phyloP scores from a whole-genome alignment of 2,329 filamentous ascomycete species.

The Apiospora saccharicola region DNA sequence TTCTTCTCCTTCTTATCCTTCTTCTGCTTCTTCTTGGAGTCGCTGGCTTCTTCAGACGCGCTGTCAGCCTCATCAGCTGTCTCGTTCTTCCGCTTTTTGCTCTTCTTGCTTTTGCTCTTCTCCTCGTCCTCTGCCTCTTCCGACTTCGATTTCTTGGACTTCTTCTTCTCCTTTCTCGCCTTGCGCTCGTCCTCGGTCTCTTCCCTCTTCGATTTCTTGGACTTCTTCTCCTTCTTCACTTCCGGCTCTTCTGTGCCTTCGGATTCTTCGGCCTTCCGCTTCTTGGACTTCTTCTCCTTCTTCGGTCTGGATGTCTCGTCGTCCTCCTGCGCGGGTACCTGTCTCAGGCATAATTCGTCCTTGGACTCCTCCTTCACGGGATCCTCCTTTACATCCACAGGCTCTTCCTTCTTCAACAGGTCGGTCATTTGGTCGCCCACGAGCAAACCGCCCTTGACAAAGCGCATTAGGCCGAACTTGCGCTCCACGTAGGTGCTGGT shows the following conservation, averaged over 20 bases:
- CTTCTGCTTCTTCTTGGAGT: slow-evolving; percentile 53
- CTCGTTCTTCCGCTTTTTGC: slow-evolving; percentile 41
- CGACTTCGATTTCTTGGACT: slow-evolving; percentile 36
- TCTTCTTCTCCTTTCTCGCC: slow-evolving; percentile 38
- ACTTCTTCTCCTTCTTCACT: slow-evolving; percentile 38
- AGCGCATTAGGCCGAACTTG: slow-evolving; percentile 82
- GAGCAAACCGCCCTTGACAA: slow-evolving; percentile 83
- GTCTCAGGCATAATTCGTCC: slow-evolving; percentile 31
- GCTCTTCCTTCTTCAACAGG: slow-evolving; percentile 44
- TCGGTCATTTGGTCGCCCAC: slow-evolving; percentile 65
- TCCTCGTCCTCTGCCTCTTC: slow-evolving; percentile 41
- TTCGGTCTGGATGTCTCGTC: slow-evolving; percentile 25
- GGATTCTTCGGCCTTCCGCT: slow-evolving; percentile 47
- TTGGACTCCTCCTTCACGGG: slow-evolving; percentile 41
- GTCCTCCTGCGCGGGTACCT: background rate
- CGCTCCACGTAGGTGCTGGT: slow-evolving; percentile 76
- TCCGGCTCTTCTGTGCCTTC: slow-evolving; percentile 46
- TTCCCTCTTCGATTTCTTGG: slow-evolving; percentile 37
- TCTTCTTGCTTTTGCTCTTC: slow-evolving; percentile 43
- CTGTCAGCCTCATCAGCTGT: slow-evolving; percentile 43
- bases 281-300: slow-evolving; percentile 47
- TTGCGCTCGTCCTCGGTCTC: slow-evolving; percentile 37
- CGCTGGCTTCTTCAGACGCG: slow-evolving; percentile 40
- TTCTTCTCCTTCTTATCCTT: slow-evolving; percentile 50
- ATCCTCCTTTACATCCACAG: slow-evolving; percentile 46